Conservation (phyloP, 345 rosid genomes). For the Brassica rapa region DNA sequence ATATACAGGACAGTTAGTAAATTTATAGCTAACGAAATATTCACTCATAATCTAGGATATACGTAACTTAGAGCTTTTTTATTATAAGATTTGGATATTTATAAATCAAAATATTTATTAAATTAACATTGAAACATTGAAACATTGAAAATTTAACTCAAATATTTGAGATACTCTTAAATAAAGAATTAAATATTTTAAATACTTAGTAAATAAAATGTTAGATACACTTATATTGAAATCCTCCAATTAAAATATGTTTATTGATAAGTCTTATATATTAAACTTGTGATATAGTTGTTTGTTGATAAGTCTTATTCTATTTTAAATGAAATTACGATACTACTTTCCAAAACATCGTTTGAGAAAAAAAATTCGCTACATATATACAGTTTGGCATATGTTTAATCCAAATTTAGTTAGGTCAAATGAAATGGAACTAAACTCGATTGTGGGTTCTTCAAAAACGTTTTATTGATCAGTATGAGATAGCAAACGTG, state of each 20-base stretch:
- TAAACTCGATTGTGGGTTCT: too few relatives aligned
- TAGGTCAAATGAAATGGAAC: too few relatives aligned
- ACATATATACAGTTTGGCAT: not conserved
- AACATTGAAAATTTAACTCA: not conserved
- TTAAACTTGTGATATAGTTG: not conserved
- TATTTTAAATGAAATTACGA: not conserved
- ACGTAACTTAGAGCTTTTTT: not conserved
- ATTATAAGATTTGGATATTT: too few relatives aligned
- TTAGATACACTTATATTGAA: not conserved
- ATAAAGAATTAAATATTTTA: not conserved
- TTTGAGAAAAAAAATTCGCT: not conserved
- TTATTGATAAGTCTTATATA: too few relatives aligned
- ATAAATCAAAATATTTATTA: not conserved
- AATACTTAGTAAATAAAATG: not conserved
- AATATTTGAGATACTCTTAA: not conserved
- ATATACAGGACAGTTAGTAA: not conserved
- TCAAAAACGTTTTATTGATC: too few relatives aligned
- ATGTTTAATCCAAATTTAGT: too few relatives aligned
- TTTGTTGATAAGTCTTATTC: not conserved
- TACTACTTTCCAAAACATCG: not conserved
- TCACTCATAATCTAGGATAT: not conserved
- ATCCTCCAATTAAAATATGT: not conserved
- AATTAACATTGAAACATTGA: not conserved
- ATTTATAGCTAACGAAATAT: not conserved
- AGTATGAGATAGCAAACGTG: too few relatives aligned